Evolutionary conservation across 1,284 basidiomycete genomes (phyloP), one percentile per base, ranked within the genome.

Genomic region (Lignosus rhinocerotis): DNA sequence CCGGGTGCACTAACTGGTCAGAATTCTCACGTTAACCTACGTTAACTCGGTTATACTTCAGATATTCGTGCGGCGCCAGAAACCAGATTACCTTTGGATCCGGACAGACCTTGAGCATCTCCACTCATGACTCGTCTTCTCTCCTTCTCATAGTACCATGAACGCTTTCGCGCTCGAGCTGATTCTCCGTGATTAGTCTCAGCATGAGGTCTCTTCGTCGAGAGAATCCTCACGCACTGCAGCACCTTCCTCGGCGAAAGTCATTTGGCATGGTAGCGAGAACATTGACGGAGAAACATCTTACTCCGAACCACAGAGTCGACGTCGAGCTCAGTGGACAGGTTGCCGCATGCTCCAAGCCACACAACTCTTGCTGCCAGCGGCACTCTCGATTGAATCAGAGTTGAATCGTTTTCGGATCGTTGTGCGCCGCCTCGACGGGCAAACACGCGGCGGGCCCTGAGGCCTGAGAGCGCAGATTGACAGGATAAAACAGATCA

Each of bases 401-500:
- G 55, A 56, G 51, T 36, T 55, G 39, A 36, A 55, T 31, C 45
- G 51, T 17, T 14, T 25, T 48, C 48, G 55, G 52, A 49, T 55
- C 54, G 57, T 46, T 45, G 45, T 33, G 45, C 47, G 56, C 52
- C 38, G 33, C 38, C n/a, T 38, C 34, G 44, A 55, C 41, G 31
- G 25, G 19, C 39, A 45, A 43, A 52, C 58, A 55, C 58, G 61
- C 52, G 58, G 57, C 42, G 14, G 16, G 38, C 16, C 43, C 53
- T 48, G 45, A 36, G 39, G 45, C 43, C 53, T 48, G 45, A 36
- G 39, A 49, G 56, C 36, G 38, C 25, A 53, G 53, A 60, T 59
- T 60, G 61, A 46, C 55, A 60, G 53, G 58, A 63, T 53, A 55
- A 50, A 53, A 38, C 30, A 55, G 55, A 62, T 55, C 36, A 16